Conservation (phyloP, 2,329 filamentous ascomycete genomes). For the Arthrobotrys sinensis region DNA sequence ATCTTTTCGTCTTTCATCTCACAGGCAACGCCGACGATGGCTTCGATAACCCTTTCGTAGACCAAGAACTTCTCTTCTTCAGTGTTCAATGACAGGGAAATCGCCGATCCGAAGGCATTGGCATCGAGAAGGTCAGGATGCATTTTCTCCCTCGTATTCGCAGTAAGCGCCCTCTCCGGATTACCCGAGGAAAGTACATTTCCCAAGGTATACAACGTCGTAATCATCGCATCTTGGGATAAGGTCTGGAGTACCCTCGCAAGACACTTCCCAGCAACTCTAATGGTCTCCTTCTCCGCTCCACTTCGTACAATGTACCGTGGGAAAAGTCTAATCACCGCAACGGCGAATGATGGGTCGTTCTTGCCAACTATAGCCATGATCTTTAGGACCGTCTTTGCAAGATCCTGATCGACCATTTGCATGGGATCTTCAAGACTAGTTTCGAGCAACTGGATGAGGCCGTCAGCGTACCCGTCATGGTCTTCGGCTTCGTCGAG, state of each 20-base stretch:
- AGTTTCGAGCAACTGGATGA: constrained; percentile 89
- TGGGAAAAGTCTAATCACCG: constrained; percentile 83
- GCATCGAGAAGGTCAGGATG: constrained; percentile 63
- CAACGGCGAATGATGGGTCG: constrained; percentile 80
- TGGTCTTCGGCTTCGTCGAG: constrained; percentile 43
- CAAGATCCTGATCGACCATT: constrained; percentile 84
- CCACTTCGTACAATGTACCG: constrained; percentile 89
- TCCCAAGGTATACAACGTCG: constrained; percentile 94
- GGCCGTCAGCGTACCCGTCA: constrained; percentile 75
- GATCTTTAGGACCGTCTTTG: constrained; percentile 82
- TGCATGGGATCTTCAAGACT: constrained; percentile 83
- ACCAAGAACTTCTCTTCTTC: constrained; percentile 84
- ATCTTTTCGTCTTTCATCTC: constrained; percentile 91
- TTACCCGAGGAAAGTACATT: constrained; percentile 87
- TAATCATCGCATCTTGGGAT: constrained; percentile 93
- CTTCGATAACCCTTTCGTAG: constrained; percentile 91
- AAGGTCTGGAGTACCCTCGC: constrained; percentile 85
- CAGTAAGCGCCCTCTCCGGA: constrained; percentile 71
- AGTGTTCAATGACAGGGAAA: constrained; percentile 81
- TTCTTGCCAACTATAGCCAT: constrained; percentile 86
- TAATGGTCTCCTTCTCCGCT: constrained; percentile 78
- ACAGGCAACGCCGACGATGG: constrained; percentile 89
- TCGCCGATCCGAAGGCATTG: constrained; percentile 77
- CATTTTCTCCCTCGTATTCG: constrained; percentile 66
- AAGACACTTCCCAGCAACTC: constrained; percentile 85